Evolutionary conservation across 768 basidiomycete species (phyloP), one percentile per base, ranked within the genome.

Genomic region (Suillus clintonianus): DNA sequence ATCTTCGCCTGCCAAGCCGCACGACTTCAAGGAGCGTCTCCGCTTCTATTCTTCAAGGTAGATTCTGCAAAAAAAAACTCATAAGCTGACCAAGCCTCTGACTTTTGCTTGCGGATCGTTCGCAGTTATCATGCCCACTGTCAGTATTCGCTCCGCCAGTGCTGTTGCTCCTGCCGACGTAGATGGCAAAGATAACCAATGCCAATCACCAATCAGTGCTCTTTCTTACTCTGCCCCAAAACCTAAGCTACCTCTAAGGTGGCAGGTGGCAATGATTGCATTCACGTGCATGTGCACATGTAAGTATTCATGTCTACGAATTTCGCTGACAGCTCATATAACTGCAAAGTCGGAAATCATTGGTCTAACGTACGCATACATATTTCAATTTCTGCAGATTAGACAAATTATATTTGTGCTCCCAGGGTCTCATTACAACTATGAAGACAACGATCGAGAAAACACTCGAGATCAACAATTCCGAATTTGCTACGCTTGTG

Each of bases 371-470:
- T 79, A 63, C 61, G 77, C 66, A 62, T 14, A 4, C 30, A 36
- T 56, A 36, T 24, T 34, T 58, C 48, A 34, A 24, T 3, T 47
- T 43, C 8, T 10, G 47, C 19, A 17, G 3, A n/a, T 24, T 34
- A 9, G n/a, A 19, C 13, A n/a, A 6, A 42, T 42, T 41, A 5
- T 42, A 1, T 42, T 42, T 42, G 17, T 17, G 56, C 58, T 58
- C 24, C 4, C 63, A 80, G 79, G 78, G 77, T 43, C 69, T 80
- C 36, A 80, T 80, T 63, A 77, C 78, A 75, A 69, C 80, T 2
- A 64, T 78, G 61, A 81, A 79, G 67, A 80, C 79, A 9, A 81
- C 80, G 5, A 80, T 81, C 68, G 78, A 80, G 62, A 77, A 76
- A 57, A 74, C 78, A 65, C 72, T 76, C 0, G 64, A 79, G 24